These are phyloP conservation scores for Xylariales sp. DNA, from an alignment of 2,329 filamentous ascomycete species.

Conservation along the genomic window DNA sequence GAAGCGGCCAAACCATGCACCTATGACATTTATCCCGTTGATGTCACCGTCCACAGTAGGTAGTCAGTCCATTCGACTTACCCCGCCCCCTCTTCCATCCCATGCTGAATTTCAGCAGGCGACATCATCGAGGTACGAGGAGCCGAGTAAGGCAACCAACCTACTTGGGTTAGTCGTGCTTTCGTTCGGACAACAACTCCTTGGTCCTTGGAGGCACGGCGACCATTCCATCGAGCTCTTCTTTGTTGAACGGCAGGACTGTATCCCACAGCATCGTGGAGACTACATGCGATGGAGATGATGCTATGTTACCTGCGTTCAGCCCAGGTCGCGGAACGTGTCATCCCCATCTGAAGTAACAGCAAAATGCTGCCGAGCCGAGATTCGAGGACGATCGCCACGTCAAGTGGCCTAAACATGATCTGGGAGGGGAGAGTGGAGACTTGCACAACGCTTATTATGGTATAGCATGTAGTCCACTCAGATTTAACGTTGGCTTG, in stretches of 20 bases:
- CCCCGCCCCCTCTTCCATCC: conserved; percentile 5
- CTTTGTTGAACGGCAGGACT: conserved; percentile 18
- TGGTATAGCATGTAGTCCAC: conserved; percentile 1
- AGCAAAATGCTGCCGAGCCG: background rate
- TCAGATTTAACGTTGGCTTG: background rate
- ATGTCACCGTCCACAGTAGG: background rate
- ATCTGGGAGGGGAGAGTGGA: conserved; percentile 6
- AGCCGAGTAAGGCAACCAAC: background rate
- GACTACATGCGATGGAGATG: conserved; percentile 20
- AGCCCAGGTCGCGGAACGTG: conserved; percentile 21
- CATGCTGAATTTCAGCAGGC: conserved; percentile 4
- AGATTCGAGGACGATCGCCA: background rate
- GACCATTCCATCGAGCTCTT: too few relatives aligned
- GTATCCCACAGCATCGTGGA: conserved; percentile 20
- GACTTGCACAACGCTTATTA: conserved; percentile 3
- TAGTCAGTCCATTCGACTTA: conserved; percentile 1
- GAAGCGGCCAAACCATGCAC: too few relatives aligned
- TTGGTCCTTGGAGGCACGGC: too few relatives aligned
- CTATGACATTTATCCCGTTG: background rate
- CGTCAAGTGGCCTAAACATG: conserved; percentile 14
- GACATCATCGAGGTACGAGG: conserved; percentile 1
- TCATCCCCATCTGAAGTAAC: conserved; percentile 22
- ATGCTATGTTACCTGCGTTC: conserved; percentile 19
- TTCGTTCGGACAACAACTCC: conserved; percentile 10
- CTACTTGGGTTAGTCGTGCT: background rate